Percentiles rank a stretch among this genome's conserved stretches.
These are phyloP conservation scores for Penicillium verhagenii DNA, from an alignment of 495 filamentous ascomycete genomes.

Conservation along the genomic window DNA sequence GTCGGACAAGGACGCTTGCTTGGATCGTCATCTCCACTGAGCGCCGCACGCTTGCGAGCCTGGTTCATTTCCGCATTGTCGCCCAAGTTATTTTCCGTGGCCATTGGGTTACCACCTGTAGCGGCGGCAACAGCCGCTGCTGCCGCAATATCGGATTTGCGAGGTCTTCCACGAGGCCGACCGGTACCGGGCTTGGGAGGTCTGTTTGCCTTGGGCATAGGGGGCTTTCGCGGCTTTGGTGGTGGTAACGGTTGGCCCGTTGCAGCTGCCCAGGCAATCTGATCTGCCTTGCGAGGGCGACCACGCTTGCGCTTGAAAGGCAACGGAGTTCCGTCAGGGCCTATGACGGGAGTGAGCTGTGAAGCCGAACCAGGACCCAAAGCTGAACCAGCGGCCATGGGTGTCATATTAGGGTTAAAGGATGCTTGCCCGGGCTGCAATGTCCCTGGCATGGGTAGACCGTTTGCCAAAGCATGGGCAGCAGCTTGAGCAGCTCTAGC, in stretches of 20 bases:
- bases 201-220: slow-evolving; percentile 23
- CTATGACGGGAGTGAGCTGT: slow-evolving; percentile 22
- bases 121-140: slow-evolving; percentile 20
- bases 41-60: slow-evolving; percentile 25
- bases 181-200: slow-evolving; percentile 29
- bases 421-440: slow-evolving; percentile 23
- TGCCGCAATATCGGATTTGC: slow-evolving; percentile 37
- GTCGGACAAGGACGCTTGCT: slow-evolving; percentile 35
- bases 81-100: not conserved
- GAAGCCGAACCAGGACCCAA: slow-evolving; percentile 1
- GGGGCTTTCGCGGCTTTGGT: slow-evolving; percentile 29
- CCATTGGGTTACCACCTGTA: slow-evolving; percentile 8
- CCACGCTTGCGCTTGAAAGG: slow-evolving; percentile 39
- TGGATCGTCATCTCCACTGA: slow-evolving; percentile 29
- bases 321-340: slow-evolving; percentile 34
- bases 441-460: slow-evolving; percentile 11
- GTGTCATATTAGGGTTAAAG: slow-evolving; percentile 24
- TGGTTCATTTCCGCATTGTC: slow-evolving; percentile 18
- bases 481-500: slow-evolving; percentile 24
- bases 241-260: slow-evolving; percentile 27
- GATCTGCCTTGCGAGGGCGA: slow-evolving; percentile 41
- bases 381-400: slow-evolving; percentile 11
- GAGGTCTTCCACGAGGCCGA: slow-evolving; percentile 39
- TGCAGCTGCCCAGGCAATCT: slow-evolving; percentile 26
- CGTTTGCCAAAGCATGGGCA: slow-evolving; percentile 18